Conservation (phyloP, 768 basidiomycete genomes). For the Tubosaeta sp. region DNA sequence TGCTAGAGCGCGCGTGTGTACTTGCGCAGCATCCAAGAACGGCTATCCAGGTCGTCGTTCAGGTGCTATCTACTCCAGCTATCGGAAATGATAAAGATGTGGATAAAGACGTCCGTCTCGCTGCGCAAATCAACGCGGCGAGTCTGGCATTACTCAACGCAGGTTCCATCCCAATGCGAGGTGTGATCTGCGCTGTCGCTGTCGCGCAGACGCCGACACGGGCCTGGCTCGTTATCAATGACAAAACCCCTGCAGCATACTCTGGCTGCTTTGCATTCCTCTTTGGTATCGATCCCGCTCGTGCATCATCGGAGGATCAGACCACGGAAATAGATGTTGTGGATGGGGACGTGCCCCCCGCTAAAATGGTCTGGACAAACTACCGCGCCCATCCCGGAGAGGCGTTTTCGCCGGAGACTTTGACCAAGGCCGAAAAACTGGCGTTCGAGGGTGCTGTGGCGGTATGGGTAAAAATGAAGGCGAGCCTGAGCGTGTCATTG, state of each 20-base stretch:
- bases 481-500: conserved; percentile 29
- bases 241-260: conserved; percentile 32
- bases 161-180: conserved; percentile 68
- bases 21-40: conserved; percentile 67
- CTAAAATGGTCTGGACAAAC: conserved; percentile 26
- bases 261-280: conserved; percentile 72
- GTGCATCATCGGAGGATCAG: background rate
- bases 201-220: conserved; percentile 55
- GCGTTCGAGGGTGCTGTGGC: conserved; percentile 42
- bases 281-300: conserved; percentile 25
- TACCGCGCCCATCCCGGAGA: conserved; percentile 14
- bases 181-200: conserved; percentile 67
- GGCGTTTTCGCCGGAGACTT: conserved; percentile 37
- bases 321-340: background rate
- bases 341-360: conserved; percentile 16
- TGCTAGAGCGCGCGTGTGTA: conserved; percentile 60
- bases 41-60: conserved; percentile 73
- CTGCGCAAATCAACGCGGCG: conserved; percentile 68
- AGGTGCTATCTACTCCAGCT: conserved; percentile 40
- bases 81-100: background rate
- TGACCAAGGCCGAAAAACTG: conserved; percentile 44
- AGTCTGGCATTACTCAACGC: conserved; percentile 66
- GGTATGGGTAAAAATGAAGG: conserved; percentile 49
- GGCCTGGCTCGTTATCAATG: conserved; percentile 41
- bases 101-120: conserved; percentile 41